Base-by-base conservation (phyloP, 2,329 filamentous ascomycete species). In the Leptoxyphium fumago region DNA sequence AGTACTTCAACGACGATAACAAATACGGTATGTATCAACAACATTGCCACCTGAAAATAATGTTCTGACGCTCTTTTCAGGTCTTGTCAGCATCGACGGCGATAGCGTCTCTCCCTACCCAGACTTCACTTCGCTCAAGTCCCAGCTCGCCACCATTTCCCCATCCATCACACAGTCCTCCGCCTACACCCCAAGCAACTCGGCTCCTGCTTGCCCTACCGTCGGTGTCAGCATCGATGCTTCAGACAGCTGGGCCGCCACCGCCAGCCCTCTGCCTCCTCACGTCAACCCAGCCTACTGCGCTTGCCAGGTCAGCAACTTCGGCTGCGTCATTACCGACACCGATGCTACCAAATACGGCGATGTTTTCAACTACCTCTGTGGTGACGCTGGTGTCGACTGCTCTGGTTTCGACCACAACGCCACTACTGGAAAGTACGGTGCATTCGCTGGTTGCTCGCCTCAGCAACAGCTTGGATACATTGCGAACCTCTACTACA, bases 1-100 rank as follows among this genome's bases (percentile, higher is more conserved):
- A 96, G 67, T 98, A 94, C 71, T 80, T 83, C 10, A 68, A 82
- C 58, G 86, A 93, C 65, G 72, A 73, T 48, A 85, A 80, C 67
- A 72, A 80, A 39, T 96, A 79, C 64, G 89, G 32, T 36, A 36
- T 15, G 32, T 15, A 13, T 15, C 32, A 9, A 36, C 3, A 36
- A n/a, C n/a, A n/a, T n/a, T n/a, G 11, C 32, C 32, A 4, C 9
- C 11, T 9, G 15, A 15, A 13, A 36, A 3, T 36, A 15, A 13
- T 5, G 13, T 15, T 13, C 32, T 36, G 9, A 36, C 32, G 13
- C 3, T 3, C 32, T 15, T 9, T 36, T 15, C 32, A 36, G 32
- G 88, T 51, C 80, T 94, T 46, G 86, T 88, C 59, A 66, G 75
- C 46, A 70, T 91, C 57, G 58, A 64, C 40, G 74, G 72, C 50